Conservation (phyloP, 257 asterid species). For the Forsythia suspensa region DNA sequence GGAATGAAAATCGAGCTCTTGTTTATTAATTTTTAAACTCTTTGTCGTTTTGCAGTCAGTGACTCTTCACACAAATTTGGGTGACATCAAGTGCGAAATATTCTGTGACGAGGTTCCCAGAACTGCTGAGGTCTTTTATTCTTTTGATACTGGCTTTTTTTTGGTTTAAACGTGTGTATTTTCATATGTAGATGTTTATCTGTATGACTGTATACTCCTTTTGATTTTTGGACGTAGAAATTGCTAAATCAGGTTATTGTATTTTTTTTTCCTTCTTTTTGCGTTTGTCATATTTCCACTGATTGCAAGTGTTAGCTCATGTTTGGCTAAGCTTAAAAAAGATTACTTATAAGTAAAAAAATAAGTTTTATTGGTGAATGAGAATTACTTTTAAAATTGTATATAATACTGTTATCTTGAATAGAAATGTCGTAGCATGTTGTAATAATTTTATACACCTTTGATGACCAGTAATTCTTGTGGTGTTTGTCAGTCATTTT, state of each 20-base stretch:
- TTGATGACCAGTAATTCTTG: background rate
- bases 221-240: background rate
- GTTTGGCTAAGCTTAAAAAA: background rate
- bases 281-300: background rate
- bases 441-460: background rate
- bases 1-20: background rate
- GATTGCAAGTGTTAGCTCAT: background rate
- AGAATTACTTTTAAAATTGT: background rate
- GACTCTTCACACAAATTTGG: conserved; percentile 91
- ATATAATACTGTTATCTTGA: background rate
- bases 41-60: conserved; percentile 57
- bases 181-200: background rate
- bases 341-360: no score
- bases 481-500: background rate
- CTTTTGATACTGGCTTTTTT: background rate
- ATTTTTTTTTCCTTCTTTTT: no score
- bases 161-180: background rate
- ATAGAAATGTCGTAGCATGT: background rate
- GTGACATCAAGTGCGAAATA: conserved; percentile 96
- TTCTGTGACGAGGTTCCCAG: conserved; percentile 95
- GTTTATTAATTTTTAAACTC: background rate
- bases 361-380: background rate
- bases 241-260: background rate
- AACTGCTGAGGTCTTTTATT: conserved; percentile 72
- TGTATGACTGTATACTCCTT: background rate